A percentile compares a stretch with the other conserved stretches of the same genome.
Evolutionary conservation across 2,329 filamentous ascomycete species (phyloP).

Genomic region (Sclerotinia nivalis): DNA sequence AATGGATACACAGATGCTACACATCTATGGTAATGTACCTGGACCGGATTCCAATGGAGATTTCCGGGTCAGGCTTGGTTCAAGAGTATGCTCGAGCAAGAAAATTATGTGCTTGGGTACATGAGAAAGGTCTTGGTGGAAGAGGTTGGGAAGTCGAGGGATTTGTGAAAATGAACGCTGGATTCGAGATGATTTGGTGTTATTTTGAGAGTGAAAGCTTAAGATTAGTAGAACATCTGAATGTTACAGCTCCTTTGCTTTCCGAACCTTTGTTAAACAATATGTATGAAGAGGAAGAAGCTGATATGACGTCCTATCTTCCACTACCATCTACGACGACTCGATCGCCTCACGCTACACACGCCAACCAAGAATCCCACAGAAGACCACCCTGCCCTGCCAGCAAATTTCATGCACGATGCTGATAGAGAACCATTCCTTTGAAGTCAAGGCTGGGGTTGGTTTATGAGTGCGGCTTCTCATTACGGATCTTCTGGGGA

Average conservation of each 20-base stretch:
- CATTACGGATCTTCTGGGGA: conserved; percentile 47
- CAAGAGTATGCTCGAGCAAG: conserved; percentile 51
- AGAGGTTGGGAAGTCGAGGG: conserved; percentile 52
- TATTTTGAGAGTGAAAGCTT: conserved; percentile 49
- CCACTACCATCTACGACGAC: conserved; percentile 45
- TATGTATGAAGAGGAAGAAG: conserved; percentile 23
- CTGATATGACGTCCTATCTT: conserved; percentile 39
- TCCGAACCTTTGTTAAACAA: conserved; percentile 25
- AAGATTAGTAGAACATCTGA: conserved; percentile 47
- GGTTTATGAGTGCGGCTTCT: conserved; percentile 48
- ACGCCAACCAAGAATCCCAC: conserved; percentile 39
- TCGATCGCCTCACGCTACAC: conserved; percentile 41
- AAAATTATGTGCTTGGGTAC: conserved; percentile 51
- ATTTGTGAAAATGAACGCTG: conserved; percentile 53
- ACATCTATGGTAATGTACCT: conserved; percentile 50
- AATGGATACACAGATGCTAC: conserved; percentile 52
- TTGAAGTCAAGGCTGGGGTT: conserved; percentile 46
- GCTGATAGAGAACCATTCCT: conserved; percentile 45
- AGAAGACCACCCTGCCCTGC: conserved; percentile 35
- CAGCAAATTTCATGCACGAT: conserved; percentile 44
- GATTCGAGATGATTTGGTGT: conserved; percentile 56
- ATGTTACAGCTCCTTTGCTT: conserved; percentile 49
- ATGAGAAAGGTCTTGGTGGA: conserved; percentile 45
- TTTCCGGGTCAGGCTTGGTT: conserved; percentile 42
- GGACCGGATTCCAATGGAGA: conserved; percentile 36